Evolutionary conservation across 306 rosid genomes (phyloP).

Genomic region (Lagenaria siceraria): DNA sequence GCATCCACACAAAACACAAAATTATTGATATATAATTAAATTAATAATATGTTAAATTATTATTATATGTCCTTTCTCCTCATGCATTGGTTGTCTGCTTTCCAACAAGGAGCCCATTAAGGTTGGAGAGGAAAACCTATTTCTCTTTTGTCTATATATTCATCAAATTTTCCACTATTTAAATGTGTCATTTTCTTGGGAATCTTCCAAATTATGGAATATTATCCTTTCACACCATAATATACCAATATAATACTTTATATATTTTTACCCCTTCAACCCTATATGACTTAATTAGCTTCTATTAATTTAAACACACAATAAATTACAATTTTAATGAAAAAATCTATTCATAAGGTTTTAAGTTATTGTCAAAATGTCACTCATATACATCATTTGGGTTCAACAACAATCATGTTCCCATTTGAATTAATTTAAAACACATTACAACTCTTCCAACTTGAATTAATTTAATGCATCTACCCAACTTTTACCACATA

Average conservation of each 20-base stretch:
- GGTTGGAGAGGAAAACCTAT: slow-evolving; percentile 1
- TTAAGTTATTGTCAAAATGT: background rate
- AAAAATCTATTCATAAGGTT: background rate
- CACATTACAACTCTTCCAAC: background rate
- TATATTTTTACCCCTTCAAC: background rate
- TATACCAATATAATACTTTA: background rate
- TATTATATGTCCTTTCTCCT: background rate
- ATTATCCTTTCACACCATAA: background rate
- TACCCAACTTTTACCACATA: background rate
- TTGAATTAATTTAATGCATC: background rate
- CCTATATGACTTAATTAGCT: background rate
- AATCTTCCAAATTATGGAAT: background rate
- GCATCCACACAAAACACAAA: background rate
- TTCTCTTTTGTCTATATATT: background rate
- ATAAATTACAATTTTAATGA: too few relatives aligned
- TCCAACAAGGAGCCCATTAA: slow-evolving; percentile 2
- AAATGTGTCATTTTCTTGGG: background rate
- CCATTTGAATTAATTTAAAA: background rate
- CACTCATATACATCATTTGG: background rate
- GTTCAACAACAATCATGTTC: background rate
- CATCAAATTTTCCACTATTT: background rate
- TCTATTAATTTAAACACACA: too few relatives aligned
- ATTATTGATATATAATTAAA: background rate
- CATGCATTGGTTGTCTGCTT: background rate
- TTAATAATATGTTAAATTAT: background rate